These are phyloP conservation scores for Tephrocybe sp. DNA, from an alignment of 768 basidiomycete genomes.

Conservation along the genomic window DNA sequence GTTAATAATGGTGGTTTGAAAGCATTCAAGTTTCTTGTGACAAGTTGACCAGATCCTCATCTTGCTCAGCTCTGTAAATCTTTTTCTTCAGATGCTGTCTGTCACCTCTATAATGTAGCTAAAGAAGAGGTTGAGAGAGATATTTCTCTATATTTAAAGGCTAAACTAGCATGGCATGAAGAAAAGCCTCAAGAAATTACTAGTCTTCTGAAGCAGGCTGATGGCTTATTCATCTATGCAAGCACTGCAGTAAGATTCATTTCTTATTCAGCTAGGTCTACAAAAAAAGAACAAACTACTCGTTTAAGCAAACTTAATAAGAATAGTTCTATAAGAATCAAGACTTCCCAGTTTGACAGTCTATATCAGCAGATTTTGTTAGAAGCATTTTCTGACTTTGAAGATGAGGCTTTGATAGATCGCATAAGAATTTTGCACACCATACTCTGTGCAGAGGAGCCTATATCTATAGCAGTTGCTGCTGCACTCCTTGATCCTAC, in stretches of 20 bases:
- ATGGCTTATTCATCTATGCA: background rate
- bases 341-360: background rate
- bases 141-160: background rate
- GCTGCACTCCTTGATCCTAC: background rate
- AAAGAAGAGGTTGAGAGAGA: background rate
- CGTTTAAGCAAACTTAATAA: background rate
- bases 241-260: background rate
- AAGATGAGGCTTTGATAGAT: background rate
- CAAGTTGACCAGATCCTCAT: background rate
- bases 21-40: constrained; percentile 16
- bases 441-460: background rate
- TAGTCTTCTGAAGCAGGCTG: background rate
- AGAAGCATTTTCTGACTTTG: background rate
- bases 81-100: constrained; percentile 13
- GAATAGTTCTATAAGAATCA: no score
- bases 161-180: background rate
- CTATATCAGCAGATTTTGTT: background rate
- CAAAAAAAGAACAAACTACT: background rate
- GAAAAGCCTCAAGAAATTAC: background rate
- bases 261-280: background rate
- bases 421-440: background rate
- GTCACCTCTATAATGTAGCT: constrained; percentile 8
- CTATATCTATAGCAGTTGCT: background rate
- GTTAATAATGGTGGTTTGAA: background rate
- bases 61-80: background rate